phyloP scores from a whole-genome alignment of 1,139 yeast genomes.

The Pichia inconspicua region DNA sequence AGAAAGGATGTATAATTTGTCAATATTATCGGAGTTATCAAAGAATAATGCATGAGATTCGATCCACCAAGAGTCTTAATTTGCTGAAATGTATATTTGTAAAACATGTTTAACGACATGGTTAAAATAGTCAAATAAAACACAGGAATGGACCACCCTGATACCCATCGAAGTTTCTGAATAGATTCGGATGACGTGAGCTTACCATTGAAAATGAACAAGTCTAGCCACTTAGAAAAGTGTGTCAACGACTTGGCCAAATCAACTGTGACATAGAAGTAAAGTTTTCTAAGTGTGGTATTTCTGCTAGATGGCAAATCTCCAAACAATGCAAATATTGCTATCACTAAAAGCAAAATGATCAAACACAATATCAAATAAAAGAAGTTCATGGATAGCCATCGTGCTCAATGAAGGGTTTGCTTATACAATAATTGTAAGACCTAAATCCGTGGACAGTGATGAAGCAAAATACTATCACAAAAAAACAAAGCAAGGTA shows the following conservation, averaged over 20 bases:
- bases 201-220: constrained; percentile 4
- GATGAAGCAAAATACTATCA: too few relatives aligned
- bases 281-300: constrained; percentile 8
- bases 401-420: too few relatives aligned
- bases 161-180: constrained; percentile 6
- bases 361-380: not conserved
- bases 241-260: not conserved
- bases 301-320: constrained; percentile 17
- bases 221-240: constrained; percentile 6
- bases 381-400: constrained; percentile 1
- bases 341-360: not conserved
- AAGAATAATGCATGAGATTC: constrained; percentile 13
- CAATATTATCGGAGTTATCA: constrained; percentile 31
- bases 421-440: not conserved
- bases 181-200: constrained; percentile 11
- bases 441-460: not conserved
- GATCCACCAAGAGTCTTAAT: constrained; percentile 5
- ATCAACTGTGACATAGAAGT: constrained; percentile 5
- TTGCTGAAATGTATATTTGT: constrained; percentile 30
- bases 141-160: constrained; percentile 42
- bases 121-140: constrained; percentile 40
- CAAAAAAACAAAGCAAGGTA: too few relatives aligned
- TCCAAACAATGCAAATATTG: constrained; percentile 15
- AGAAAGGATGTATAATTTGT: constrained; percentile 35
- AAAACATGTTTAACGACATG: constrained; percentile 42